Evolutionary conservation across 805 yeast genomes (phyloP), one percentile per base, ranked within the genome.

Genomic region (Myxozyma udenii): DNA sequence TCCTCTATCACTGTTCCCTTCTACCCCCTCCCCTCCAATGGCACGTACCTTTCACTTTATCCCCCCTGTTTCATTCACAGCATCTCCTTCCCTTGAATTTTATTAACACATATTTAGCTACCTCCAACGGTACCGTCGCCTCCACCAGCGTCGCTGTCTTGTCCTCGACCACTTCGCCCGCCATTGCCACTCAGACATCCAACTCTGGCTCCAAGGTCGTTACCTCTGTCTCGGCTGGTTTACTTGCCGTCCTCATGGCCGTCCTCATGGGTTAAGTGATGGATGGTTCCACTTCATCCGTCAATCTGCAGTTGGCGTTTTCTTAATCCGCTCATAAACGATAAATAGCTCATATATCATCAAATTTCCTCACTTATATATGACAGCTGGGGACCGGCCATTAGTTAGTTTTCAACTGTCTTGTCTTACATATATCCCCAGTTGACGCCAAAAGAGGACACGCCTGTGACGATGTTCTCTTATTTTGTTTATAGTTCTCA

Each of bases 201-300:
- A 46, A 37, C 48, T 14, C 50, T 9, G 57, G 44, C 24, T 45
- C 52, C 45, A 47, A 38, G 30, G 22, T 51, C 21, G 54, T 50
- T 37, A 47, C 57, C 30, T 55, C 60, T 18, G 44, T 55, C 39
- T 45, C 61, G 2, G 59, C 50, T 18, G 60, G 54, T 25, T 35
- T 44, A 21, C 36, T 55, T 7, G 60, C 57, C 28, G 45, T 55
- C 44, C 16, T 57, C 43, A 51, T 55, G 48, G 60, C 58, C 14
- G 55, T 48, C 26, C 18, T 55, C 42, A 45, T 53, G 57, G 58
- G 54, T 21, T 55, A 45, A 44, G 30, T 11, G 4, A 5, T 18
- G 16, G n/a, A n/a, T n/a, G n/a, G n/a, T n/a, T n/a, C n/a, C n/a
- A n/a, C n/a, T n/a, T n/a, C n/a, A n/a, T n/a, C n/a, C n/a, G n/a